Percentiles rank a stretch among this genome's conserved stretches.
Conservation (phyloP, 2,329 filamentous ascomycete genomes). For the Colletotrichum plurivorum region DNA sequence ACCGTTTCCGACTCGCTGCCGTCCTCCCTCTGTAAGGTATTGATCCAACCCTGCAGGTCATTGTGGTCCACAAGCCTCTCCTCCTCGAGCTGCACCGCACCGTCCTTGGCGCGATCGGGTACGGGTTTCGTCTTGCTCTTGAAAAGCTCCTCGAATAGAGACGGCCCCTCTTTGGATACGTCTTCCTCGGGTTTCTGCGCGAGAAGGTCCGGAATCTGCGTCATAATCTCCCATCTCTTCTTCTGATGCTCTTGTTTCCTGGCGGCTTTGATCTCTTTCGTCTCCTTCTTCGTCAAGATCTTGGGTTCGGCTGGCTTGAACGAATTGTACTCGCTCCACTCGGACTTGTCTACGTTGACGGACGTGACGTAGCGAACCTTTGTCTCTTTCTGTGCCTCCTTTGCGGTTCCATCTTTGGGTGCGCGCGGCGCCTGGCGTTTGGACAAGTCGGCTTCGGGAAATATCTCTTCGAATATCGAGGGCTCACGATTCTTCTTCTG, state of each 20-base stretch:
- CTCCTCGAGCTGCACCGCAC: constrained; percentile 2
- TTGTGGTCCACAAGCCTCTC: constrained; percentile 25
- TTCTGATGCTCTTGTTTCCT: neutral
- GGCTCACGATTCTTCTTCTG: constrained; percentile 7
- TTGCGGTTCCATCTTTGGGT: neutral
- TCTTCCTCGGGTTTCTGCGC: neutral
- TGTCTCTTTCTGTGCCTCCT: constrained; percentile 1
- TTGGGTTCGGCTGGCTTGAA: no score
- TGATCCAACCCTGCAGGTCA: constrained; percentile 38
- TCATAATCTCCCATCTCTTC: neutral
- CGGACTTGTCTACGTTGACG: constrained; percentile 22
- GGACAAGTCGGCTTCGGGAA: constrained; percentile 20
- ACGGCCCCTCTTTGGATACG: neutral
- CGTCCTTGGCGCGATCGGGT: neutral
- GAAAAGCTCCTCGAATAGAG: constrained; percentile 35
- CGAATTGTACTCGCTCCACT: constrained; percentile 20
- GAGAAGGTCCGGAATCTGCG: constrained; percentile 14
- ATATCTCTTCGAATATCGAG: constrained; percentile 36
- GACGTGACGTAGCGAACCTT: constrained; percentile 36
- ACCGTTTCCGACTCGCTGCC: neutral
- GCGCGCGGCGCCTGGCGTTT: neutral
- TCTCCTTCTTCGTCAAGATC: no score
- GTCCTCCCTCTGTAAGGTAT: constrained; percentile 28
- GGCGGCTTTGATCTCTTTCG: no score
- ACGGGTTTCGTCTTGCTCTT: neutral